phyloP scores from a whole-genome alignment of 2,329 filamentous ascomycete species.

The Nannizziopsis arthrosporioides region DNA sequence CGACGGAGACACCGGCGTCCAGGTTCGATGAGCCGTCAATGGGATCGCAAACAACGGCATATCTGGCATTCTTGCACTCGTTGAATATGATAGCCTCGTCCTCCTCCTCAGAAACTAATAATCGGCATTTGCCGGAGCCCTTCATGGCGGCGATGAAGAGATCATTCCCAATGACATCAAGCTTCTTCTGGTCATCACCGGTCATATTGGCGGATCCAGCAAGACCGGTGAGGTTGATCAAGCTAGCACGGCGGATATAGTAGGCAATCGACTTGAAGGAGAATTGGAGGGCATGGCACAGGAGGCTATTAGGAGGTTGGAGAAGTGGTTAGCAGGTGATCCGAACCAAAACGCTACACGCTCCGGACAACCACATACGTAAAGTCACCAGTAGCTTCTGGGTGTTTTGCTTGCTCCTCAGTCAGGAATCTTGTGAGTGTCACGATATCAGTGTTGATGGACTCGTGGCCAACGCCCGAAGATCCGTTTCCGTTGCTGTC shows the following conservation, averaged over 20 bases:
- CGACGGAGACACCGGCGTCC: conserved; percentile 93
- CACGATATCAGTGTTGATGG: conserved; percentile 90
- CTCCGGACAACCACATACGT: conserved; percentile 51
- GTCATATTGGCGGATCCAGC: conserved; percentile 91
- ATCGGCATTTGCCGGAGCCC: conserved; percentile 76
- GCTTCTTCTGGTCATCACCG: conserved; percentile 98
- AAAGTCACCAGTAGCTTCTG: conserved; percentile 94
- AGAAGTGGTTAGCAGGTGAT: conserved; percentile 8
- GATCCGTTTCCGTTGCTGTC: conserved; percentile 34
- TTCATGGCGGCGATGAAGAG: conserved; percentile 93
- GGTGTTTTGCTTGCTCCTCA: conserved; percentile 86
- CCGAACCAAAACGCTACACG: neutral
- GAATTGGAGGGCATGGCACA: conserved; percentile 97
- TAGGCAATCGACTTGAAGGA: conserved; percentile 99
- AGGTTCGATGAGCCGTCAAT: conserved; percentile 97
- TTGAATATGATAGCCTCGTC: conserved; percentile 83
- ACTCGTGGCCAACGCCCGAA: conserved; percentile 52
- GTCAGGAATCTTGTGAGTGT: conserved; percentile 92
- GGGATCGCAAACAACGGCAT: conserved; percentile 92
- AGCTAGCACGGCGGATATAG: conserved; percentile 90
- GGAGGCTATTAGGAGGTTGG: conserved; percentile 48
- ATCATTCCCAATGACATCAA: conserved; percentile 97
- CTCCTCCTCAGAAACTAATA: conserved; percentile 96
- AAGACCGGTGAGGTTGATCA: conserved; percentile 91
- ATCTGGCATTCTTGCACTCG: conserved; percentile 61